phyloP scores from a whole-genome alignment of 805 yeast genomes.

The Ogataea siamensis region DNA sequence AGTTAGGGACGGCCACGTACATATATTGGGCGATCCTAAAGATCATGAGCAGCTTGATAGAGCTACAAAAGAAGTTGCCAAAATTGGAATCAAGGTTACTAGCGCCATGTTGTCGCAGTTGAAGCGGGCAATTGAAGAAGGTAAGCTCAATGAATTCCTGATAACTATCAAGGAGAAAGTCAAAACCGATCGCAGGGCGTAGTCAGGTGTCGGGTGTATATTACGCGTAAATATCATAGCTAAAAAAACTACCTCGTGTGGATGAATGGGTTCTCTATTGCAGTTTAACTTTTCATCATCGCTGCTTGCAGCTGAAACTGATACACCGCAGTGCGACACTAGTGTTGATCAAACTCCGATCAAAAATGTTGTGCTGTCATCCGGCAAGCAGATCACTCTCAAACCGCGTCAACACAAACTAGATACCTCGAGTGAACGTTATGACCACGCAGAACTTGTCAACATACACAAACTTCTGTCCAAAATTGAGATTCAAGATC shows the following conservation, averaged over 20 bases:
- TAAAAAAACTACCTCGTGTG: background rate
- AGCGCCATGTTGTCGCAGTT: constrained; percentile 22
- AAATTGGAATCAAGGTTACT: constrained; percentile 24
- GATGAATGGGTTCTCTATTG: constrained; percentile 7
- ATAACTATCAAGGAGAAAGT: constrained; percentile 29
- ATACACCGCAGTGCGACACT: too few species aligned
- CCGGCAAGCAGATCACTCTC: constrained; percentile 25
- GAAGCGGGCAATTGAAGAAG: constrained; percentile 24
- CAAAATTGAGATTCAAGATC: constrained; percentile 25
- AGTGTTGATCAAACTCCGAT: too few species aligned
- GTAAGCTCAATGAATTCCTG: constrained; percentile 29
- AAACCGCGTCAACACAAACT: constrained; percentile 16
- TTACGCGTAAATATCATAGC: constrained; percentile 6
- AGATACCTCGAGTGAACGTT: background rate
- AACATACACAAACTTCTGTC: constrained; percentile 26
- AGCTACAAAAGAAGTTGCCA: constrained; percentile 25
- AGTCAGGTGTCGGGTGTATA: constrained; percentile 5
- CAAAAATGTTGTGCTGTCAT: constrained; percentile 13
- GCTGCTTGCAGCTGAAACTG: constrained; percentile 12
- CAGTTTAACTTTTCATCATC: constrained; percentile 22
- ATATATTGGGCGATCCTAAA: constrained; percentile 11
- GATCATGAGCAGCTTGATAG: constrained; percentile 19
- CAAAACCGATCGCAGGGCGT: constrained; percentile 28
- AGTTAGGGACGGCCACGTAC: constrained; percentile 10
- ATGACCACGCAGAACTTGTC: constrained; percentile 21